Conservation (phyloP, 1,284 basidiomycete genomes). For the Puccinia polysora region DNA sequence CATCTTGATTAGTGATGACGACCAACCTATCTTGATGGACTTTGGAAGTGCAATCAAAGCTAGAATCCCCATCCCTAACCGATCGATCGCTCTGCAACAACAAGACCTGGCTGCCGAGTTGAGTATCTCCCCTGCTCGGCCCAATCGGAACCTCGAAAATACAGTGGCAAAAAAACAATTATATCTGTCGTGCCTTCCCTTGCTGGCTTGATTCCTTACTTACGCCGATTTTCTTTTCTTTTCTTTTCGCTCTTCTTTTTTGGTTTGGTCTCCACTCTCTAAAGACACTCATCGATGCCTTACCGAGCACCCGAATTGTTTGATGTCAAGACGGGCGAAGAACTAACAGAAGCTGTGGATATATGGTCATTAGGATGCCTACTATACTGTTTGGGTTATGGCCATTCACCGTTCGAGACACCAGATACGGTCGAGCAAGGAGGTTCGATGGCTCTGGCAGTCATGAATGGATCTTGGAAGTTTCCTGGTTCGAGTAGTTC, state of each 20-base stretch:
- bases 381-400: conserved; percentile 51
- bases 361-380: conserved; percentile 53
- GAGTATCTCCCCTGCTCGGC: conserved; percentile 5
- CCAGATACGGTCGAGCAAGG: conserved; percentile 52
- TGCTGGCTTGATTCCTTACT: too few relatives aligned
- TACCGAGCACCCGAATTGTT: conserved; percentile 54
- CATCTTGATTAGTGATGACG: conserved; percentile 51
- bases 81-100: conserved; percentile 51
- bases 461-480: conserved; percentile 52
- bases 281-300: conserved; percentile 51
- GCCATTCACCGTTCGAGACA: conserved; percentile 54
- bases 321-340: conserved; percentile 52
- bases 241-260: neutral
- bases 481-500: conserved; percentile 46
- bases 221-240: neutral
- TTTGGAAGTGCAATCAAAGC: conserved; percentile 52
- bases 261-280: neutral
- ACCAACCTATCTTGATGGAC: conserved; percentile 52
- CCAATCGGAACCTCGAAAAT: too few relatives aligned
- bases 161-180: too few relatives aligned
- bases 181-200: too few relatives aligned
- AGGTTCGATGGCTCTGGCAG: conserved; percentile 52
- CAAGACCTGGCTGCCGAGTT: conserved; percentile 47
- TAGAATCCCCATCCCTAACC: conserved; percentile 48
- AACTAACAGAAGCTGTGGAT: conserved; percentile 51